Conservation (phyloP, 2,329 filamentous ascomycete genomes). For the Thermothelomyces thermophilus region DNA sequence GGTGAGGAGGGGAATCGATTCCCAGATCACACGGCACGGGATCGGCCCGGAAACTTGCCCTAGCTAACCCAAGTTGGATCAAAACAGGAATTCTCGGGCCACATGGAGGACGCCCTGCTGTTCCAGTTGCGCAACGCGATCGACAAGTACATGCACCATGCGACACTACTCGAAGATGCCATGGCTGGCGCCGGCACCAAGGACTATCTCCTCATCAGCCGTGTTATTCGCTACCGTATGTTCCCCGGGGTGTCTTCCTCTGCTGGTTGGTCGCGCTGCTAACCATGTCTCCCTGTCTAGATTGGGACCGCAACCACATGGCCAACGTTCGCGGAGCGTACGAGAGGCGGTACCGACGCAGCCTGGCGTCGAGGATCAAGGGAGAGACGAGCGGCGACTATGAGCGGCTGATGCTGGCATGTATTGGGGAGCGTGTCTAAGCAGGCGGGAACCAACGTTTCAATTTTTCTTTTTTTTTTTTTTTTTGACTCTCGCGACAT, state of each 20-base stretch:
- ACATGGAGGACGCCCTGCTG: conserved; percentile 81
- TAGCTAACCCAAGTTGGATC: background rate
- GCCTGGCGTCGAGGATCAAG: conserved; percentile 62
- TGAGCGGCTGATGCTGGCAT: conserved; percentile 67
- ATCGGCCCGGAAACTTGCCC: background rate
- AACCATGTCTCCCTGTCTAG: conserved; percentile 2
- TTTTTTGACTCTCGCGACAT: no score
- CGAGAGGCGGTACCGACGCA: conserved; percentile 60
- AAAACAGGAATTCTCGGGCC: conserved; percentile 70
- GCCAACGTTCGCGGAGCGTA: conserved; percentile 75
- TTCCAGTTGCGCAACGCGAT: conserved; percentile 70
- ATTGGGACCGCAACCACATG: conserved; percentile 75
- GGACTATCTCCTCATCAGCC: conserved; percentile 68
- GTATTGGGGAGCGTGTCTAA: conserved; percentile 40
- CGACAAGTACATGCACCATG: conserved; percentile 81
- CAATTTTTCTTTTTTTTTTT: background rate
- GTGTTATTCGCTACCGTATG: conserved; percentile 62
- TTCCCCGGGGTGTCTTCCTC: background rate
- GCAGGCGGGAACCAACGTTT: background rate
- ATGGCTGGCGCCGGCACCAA: conserved; percentile 88
- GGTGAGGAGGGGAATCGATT: no score
- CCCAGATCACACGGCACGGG: background rate
- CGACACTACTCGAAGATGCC: conserved; percentile 70
- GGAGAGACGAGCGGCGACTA: conserved; percentile 86
- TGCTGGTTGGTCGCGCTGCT: background rate